Percentiles rank a stretch among this genome's conserved stretches.
phyloP scores from a whole-genome alignment of 2,329 filamentous ascomycete species.

The Paraconiothyrium sp. region DNA sequence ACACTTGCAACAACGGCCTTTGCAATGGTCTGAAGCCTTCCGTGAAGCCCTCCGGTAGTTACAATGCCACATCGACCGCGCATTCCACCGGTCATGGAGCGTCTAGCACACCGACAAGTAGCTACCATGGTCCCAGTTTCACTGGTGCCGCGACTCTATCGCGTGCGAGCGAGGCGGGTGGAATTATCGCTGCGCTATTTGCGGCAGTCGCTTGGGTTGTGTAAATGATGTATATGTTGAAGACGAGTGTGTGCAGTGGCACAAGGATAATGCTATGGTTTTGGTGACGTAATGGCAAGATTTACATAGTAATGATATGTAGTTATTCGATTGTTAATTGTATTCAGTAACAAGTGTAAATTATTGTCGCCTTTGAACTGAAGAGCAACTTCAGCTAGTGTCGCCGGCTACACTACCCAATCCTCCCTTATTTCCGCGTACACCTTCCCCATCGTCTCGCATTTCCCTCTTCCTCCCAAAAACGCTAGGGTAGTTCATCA shows the following conservation, averaged over 20 bases:
- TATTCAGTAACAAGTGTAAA: no score
- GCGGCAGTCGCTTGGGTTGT: constrained; percentile 7
- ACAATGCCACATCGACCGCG: constrained; percentile 19
- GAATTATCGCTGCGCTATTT: constrained; percentile 2
- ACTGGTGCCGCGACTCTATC: constrained; percentile 28
- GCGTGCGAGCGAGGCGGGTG: background rate
- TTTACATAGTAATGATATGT: no score
- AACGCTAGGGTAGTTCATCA: no score
- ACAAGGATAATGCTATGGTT: no score
- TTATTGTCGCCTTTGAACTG: no score
- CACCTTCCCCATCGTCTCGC: no score
- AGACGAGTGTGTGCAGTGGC: background rate
- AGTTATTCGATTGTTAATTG: no score
- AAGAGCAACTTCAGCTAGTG: no score
- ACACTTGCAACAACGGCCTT: constrained; percentile 27
- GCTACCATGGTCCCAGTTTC: constrained; percentile 18
- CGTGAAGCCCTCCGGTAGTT: constrained; percentile 14
- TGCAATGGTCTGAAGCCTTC: constrained; percentile 26
- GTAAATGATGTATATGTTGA: background rate
- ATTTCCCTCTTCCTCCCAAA: no score
- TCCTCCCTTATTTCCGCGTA: no score
- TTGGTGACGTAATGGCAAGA: no score
- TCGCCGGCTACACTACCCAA: no score
- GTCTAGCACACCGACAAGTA: constrained; percentile 14
- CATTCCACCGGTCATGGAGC: constrained; percentile 6